Conservation (phyloP, 176 grass and related monocot genomes). For the Juncus effusus region DNA sequence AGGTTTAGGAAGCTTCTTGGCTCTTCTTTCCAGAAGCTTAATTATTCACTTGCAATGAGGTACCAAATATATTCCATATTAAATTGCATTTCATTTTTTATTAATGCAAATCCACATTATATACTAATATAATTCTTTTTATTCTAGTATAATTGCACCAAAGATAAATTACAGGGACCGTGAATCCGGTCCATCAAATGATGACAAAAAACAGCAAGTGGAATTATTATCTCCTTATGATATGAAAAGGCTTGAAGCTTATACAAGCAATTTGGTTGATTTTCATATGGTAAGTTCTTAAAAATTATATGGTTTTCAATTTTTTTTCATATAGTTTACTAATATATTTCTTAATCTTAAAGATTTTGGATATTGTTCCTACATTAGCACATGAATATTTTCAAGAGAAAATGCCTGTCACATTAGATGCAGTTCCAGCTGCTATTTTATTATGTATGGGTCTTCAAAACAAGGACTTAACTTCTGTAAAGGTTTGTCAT, state of each 20-base stretch:
- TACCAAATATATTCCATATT: slow-evolving; percentile 2
- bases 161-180: slow-evolving; percentile 72
- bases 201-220: slow-evolving; percentile 37
- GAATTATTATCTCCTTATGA: slow-evolving; percentile 73
- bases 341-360: neutral
- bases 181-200: neutral
- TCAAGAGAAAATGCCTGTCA: slow-evolving; percentile 79
- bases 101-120: neutral
- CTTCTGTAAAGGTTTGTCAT: slow-evolving; percentile 55
- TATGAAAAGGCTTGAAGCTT: slow-evolving; percentile 88
- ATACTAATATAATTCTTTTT: slow-evolving; percentile 10
- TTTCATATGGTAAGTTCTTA: slow-evolving; percentile 63
- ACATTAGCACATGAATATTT: slow-evolving; percentile 87
- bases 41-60: slow-evolving; percentile 89
- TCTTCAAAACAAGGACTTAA: slow-evolving; percentile 81
- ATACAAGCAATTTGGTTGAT: slow-evolving; percentile 92
- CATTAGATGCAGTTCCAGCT: slow-evolving; percentile 61
- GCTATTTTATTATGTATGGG: slow-evolving; percentile 90
- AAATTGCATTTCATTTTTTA: neutral
- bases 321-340: neutral
- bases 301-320: slow-evolving; percentile 15
- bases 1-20: slow-evolving; percentile 76
- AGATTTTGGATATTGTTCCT: slow-evolving; percentile 95
- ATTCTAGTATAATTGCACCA: slow-evolving; percentile 68
- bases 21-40: slow-evolving; percentile 65